phyloP scores from a whole-genome alignment of 108 stramenopile species.

The Hondaea fermentalgiana region DNA sequence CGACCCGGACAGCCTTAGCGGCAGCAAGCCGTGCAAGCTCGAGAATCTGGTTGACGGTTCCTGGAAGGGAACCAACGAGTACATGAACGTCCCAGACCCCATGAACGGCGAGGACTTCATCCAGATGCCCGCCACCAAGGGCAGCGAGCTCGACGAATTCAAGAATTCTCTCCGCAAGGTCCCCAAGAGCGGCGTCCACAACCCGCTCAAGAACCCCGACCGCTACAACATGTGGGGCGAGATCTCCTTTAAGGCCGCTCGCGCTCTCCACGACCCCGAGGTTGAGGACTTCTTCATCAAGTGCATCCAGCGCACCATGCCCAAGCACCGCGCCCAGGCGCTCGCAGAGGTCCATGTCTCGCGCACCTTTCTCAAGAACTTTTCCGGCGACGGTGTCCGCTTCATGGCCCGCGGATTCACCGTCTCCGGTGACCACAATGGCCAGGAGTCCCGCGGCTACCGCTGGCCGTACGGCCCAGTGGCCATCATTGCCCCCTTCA shows the following conservation, averaged over 20 bases:
- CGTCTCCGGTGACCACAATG: conserved; percentile 85
- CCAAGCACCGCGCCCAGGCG: conserved; percentile 86
- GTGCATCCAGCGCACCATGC: conserved; percentile 79
- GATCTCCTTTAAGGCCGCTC: conserved; percentile 64
- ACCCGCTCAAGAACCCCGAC: conserved; percentile 75
- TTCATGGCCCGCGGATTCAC: conserved; percentile 74
- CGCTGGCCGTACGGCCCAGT: conserved; percentile 94
- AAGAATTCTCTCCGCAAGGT: conserved; percentile 58
- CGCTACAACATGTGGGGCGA: conserved; percentile 77
- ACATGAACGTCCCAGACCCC: conserved; percentile 33
- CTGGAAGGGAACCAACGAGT: not conserved
- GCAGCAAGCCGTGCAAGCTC: not conserved
- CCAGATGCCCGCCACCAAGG: conserved; percentile 31
- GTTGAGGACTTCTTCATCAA: conserved; percentile 77
- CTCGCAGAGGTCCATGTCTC: conserved; percentile 72
- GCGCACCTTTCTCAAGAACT: conserved; percentile 73
- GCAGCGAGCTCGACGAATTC: conserved; percentile 65
- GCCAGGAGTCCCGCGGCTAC: conserved; percentile 81
- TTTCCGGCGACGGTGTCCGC: conserved; percentile 82
- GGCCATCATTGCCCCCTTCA: conserved; percentile 86
- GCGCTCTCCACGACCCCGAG: conserved; percentile 48
- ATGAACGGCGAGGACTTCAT: conserved; percentile 45
- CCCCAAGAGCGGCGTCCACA: conserved; percentile 60
- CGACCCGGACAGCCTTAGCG: conserved; percentile 17
- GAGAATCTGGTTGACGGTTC: conserved; percentile 30